Evolutionary conservation across 768 basidiomycete species (phyloP).

Genomic region (Filobasidium floriforme): DNA sequence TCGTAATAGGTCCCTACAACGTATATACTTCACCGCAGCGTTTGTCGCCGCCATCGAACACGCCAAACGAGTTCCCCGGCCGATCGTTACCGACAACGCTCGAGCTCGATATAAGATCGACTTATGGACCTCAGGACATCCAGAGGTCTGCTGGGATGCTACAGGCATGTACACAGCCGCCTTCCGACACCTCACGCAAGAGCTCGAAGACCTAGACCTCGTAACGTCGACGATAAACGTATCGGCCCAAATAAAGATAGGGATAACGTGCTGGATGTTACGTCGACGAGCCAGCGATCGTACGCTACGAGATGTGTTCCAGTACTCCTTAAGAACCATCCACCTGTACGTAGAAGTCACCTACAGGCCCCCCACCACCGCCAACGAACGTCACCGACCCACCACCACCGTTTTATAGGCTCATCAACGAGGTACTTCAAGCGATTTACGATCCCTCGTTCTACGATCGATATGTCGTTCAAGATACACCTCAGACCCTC

Average conservation of each 20-base stretch:
- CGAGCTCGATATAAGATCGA: neutral
- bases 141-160: conserved; percentile 4
- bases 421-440: too few species aligned
- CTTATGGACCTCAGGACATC: neutral
- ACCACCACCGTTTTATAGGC: too few species aligned
- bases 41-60: neutral
- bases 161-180: neutral
- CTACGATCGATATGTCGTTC: too few species aligned
- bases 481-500: too few species aligned
- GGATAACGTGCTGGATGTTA: neutral
- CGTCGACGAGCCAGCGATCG: neutral
- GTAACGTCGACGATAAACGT: neutral
- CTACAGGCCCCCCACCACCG: too few species aligned
- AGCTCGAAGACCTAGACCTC: neutral
- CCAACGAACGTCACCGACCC: too few species aligned
- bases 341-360: conserved; percentile 2
- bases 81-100: neutral
- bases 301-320: conserved; percentile 4
- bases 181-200: neutral
- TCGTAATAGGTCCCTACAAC: neutral
- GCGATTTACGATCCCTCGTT: too few species aligned
- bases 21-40: neutral
- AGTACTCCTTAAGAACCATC: neutral
- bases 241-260: neutral
- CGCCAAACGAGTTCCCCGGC: neutral